Evolutionary conservation across 2,329 filamentous ascomycete genomes (phyloP).

Genomic region (Tolypocladium amazonense): DNA sequence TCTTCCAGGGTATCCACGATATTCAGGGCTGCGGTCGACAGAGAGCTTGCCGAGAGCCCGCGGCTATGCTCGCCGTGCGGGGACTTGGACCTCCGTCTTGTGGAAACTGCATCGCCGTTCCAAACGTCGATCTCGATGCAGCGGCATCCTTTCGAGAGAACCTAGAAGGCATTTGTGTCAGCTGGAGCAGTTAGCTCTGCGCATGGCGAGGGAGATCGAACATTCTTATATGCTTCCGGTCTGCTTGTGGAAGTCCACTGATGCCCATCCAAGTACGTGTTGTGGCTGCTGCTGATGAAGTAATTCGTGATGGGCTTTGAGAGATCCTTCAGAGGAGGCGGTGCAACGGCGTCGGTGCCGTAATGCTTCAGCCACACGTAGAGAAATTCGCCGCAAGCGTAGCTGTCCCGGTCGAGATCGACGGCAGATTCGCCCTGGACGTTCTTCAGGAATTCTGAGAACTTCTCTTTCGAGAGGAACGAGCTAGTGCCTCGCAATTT

Average conservation of each 20-base stretch:
- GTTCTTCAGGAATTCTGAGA: slow-evolving; percentile 37
- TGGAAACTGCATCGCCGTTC: slow-evolving; percentile 52
- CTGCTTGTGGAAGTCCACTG: slow-evolving; percentile 72
- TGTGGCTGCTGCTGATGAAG: slow-evolving; percentile 91
- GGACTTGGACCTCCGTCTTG: slow-evolving; percentile 23
- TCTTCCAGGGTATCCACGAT: slow-evolving; percentile 25
- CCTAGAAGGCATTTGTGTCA: slow-evolving; percentile 28
- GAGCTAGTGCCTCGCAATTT: slow-evolving; percentile 25
- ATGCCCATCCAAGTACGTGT: slow-evolving; percentile 83
- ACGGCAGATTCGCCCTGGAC: slow-evolving; percentile 34
- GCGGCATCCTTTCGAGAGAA: slow-evolving; percentile 66
- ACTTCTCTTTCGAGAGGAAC: slow-evolving; percentile 21
- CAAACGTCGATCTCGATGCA: slow-evolving; percentile 95
- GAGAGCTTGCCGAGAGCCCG: slow-evolving; percentile 34
- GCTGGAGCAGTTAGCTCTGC: neutral
- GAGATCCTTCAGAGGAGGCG: slow-evolving; percentile 43
- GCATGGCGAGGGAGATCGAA: slow-evolving; percentile 27
- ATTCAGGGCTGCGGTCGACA: slow-evolving; percentile 33
- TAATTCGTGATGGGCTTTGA: slow-evolving; percentile 72
- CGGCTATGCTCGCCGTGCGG: slow-evolving; percentile 33
- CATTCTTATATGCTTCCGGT: slow-evolving; percentile 66
- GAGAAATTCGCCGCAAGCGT: slow-evolving; percentile 38
- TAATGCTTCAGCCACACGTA: slow-evolving; percentile 34
- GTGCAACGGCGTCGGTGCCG: slow-evolving; percentile 31
- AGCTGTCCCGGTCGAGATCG: slow-evolving; percentile 27